Evolutionary conservation across 2,329 filamentous ascomycete species (phyloP), one percentile per base, ranked within the genome.

Genomic region (Westerdykella sp.): DNA sequence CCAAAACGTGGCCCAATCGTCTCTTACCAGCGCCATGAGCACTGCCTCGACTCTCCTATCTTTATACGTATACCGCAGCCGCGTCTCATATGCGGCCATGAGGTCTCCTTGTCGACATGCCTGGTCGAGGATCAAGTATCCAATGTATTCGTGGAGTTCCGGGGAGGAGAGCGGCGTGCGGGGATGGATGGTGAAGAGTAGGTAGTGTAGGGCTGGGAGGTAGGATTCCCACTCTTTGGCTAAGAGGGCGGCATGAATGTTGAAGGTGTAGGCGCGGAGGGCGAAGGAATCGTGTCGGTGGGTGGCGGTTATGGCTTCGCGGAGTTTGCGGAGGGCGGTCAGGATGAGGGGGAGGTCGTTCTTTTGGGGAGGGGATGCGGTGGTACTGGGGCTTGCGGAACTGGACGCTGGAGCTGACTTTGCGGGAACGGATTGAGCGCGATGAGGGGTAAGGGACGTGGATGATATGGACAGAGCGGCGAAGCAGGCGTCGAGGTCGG

Each of bases 191-290:
- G 71, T 69, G 36, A 81, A 77, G 11, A 98, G 73, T 2, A 96
- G 77, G 56, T 95, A 81, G 32, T 85, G 77, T 16, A 97, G 79
- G 1, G 91, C 88, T 0, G 91, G 88, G 50, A 91, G 84, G 65
- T 97, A 98, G 1, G 89, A 89, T 54, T 95, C 87, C 54, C 84
- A 85, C 55, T 94, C 84, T 50, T 83, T 81, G 44, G 85, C 81
- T 28, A 95, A 78, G 49, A 98, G 83, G 18, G 86, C 83, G 21
- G 90, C 76, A 42, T 90, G 84, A 56, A 95, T 87, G 57, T 87
- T 88, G 73, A 97, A 97, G 49, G 95, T 81, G 68, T 97, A 95
- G 13, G 83, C 87, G 54, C 89, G 83, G n/a, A 85, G 81, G 1
- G 91, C 83, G 67, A 98, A 98, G 41, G 79, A 74, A 60, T 95